These are phyloP conservation scores for Yamadazyma mexicana DNA, from an alignment of 1,139 yeast genomes.

Conservation along the genomic window DNA sequence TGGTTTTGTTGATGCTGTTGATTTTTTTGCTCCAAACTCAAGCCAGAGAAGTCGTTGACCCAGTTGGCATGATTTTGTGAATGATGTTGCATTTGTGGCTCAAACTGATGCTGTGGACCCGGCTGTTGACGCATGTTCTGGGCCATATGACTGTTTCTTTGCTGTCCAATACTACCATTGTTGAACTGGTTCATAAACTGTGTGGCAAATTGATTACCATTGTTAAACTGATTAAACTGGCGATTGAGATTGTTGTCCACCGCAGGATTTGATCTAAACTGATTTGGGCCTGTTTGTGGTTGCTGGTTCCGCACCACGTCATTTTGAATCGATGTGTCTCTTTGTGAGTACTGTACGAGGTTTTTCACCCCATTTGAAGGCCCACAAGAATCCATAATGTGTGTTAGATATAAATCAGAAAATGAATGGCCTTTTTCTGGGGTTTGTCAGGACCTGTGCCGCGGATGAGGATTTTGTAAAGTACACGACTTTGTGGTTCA, in stretches of 20 bases:
- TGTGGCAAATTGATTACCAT: conserved; percentile 20
- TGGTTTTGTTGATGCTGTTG: background rate
- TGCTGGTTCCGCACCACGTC: conserved; percentile 19
- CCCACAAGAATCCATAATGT: conserved; percentile 45
- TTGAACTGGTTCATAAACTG: conserved; percentile 21
- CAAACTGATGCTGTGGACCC: background rate
- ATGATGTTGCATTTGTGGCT: conserved; percentile 6
- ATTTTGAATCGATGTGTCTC: conserved; percentile 34
- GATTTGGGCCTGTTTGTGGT: background rate
- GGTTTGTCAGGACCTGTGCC: too few species aligned
- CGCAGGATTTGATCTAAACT: conserved; percentile 12
- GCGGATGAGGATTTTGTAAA: too few species aligned
- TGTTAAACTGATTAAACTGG: conserved; percentile 35
- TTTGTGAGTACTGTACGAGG: conserved; percentile 32
- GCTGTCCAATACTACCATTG: conserved; percentile 7
- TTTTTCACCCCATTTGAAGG: conserved; percentile 38
- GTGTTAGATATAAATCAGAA: too few species aligned
- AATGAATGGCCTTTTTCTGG: background rate
- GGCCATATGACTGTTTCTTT: conserved; percentile 4
- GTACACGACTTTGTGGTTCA: too few species aligned
- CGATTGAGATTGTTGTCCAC: conserved; percentile 31
- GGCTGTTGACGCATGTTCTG: conserved; percentile 5
- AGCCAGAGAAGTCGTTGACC: conserved; percentile 36
- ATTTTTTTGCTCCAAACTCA: conserved; percentile 17
- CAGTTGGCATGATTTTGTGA: conserved; percentile 20